Percentiles rank a stretch among this genome's conserved stretches.
phyloP scores from a whole-genome alignment of 2,329 filamentous ascomycete species.

The Scortechinia acanthostroma region DNA sequence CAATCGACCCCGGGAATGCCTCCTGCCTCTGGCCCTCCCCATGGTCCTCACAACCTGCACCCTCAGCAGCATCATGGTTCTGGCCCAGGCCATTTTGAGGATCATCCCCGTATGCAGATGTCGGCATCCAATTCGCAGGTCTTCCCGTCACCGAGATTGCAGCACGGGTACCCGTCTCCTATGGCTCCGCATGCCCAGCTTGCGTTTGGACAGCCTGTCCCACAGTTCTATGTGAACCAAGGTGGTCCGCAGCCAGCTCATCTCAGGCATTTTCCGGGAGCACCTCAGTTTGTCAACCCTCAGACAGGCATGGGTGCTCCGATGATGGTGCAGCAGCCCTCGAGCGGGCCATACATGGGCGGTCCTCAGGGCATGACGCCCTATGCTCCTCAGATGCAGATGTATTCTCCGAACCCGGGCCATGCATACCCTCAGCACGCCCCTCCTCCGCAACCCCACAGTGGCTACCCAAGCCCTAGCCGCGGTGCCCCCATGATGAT shows the following conservation, averaged over 20 bases:
- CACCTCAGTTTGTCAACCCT: slow-evolving; percentile 39
- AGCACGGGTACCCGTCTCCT: slow-evolving; percentile 39
- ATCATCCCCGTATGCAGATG: slow-evolving; percentile 47
- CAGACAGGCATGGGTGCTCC: slow-evolving; percentile 45
- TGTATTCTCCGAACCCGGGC: slow-evolving; percentile 49
- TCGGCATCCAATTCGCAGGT: slow-evolving; percentile 43
- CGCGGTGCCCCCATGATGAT: slow-evolving; percentile 60
- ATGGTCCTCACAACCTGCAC: slow-evolving; percentile 41
- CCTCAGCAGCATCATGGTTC: slow-evolving; percentile 44
- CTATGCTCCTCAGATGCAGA: slow-evolving; percentile 40
- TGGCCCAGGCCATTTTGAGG: slow-evolving; percentile 40
- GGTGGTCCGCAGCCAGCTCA: slow-evolving; percentile 36
- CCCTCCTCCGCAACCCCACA: slow-evolving; percentile 32
- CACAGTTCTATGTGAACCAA: slow-evolving; percentile 44
- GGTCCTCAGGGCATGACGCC: slow-evolving; percentile 37
- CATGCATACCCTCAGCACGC: slow-evolving; percentile 45
- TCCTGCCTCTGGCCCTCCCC: slow-evolving; percentile 37
- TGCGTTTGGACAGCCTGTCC: slow-evolving; percentile 40
- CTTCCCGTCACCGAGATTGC: slow-evolving; percentile 49
- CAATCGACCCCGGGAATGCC: slow-evolving; percentile 35
- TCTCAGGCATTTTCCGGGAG: slow-evolving; percentile 38
- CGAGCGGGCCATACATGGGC: slow-evolving; percentile 48
- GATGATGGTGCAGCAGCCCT: slow-evolving; percentile 59
- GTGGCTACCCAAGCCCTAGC: slow-evolving; percentile 58
- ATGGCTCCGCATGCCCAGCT: slow-evolving; percentile 41